phyloP scores from a whole-genome alignment of 306 rosid genomes.

The Glycine soja region DNA sequence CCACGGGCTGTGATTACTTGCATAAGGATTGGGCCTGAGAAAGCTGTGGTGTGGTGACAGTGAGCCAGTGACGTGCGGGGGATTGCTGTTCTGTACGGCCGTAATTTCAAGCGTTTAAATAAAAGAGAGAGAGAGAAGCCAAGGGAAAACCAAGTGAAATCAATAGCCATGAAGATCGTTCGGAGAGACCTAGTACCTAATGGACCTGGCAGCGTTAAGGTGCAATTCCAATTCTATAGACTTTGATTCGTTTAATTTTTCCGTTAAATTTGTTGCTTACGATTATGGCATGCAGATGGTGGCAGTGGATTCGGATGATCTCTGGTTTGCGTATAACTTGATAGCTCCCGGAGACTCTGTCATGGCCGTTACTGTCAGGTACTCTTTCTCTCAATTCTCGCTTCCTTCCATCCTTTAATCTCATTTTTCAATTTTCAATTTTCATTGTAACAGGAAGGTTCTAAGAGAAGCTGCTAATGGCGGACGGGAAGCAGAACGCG shows the following conservation, averaged over 20 bases:
- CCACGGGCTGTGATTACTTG: too few species aligned
- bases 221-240: slow-evolving; percentile 21
- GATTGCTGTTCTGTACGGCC: too few species aligned
- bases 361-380: slow-evolving; percentile 94
- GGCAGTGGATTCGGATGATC: slow-evolving; percentile 88
- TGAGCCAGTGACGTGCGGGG: too few species aligned
- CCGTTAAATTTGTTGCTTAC: neutral
- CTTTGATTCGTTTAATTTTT: neutral
- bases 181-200: slow-evolving; percentile 65
- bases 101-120: too few species aligned
- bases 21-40: too few species aligned
- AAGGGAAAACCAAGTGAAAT: neutral
- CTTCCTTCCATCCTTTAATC: neutral
- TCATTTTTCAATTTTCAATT: slow-evolving; percentile 10
- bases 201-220: slow-evolving; percentile 98
- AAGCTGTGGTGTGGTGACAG: too few species aligned
- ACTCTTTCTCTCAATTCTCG: neutral
- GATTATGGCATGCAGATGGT: slow-evolving; percentile 67
- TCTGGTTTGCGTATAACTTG: slow-evolving; percentile 90
- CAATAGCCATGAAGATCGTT: slow-evolving; percentile 71
- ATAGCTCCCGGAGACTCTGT: slow-evolving; percentile 85
- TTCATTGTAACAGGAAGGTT: slow-evolving; percentile 73
- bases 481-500: slow-evolving; percentile 88
- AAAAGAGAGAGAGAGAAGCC: too few species aligned
- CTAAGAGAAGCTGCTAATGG: slow-evolving; percentile 81